These are phyloP conservation scores for Cladosporium colombiae DNA, from an alignment of 2,329 filamentous ascomycete genomes.

Conservation along the genomic window DNA sequence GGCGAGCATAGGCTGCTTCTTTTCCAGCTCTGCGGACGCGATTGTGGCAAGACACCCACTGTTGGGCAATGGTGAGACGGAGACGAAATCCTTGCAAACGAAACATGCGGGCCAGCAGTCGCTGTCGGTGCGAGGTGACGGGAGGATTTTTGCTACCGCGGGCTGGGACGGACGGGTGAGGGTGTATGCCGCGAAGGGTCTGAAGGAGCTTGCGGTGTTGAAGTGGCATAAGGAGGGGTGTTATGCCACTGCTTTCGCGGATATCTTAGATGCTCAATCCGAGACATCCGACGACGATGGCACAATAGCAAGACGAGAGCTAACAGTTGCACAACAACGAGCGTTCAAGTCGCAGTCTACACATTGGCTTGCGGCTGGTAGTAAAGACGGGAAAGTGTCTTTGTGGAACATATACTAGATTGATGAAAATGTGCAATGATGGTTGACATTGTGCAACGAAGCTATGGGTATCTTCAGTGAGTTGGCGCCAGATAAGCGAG, in stretches of 20 bases:
- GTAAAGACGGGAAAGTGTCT: slow-evolving; percentile 93
- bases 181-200: slow-evolving; percentile 73
- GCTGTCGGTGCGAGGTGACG: slow-evolving; percentile 74
- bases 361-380: slow-evolving; percentile 88
- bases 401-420: slow-evolving; percentile 84
- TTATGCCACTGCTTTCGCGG: slow-evolving; percentile 75
- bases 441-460: slow-evolving; percentile 12
- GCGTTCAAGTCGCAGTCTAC: slow-evolving; percentile 62
- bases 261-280: slow-evolving; percentile 33
- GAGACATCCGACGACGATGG: not conserved
- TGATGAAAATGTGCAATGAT: not conserved
- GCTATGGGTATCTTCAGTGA: slow-evolving; percentile 21
- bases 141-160: slow-evolving; percentile 80
- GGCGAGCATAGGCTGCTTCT: slow-evolving; percentile 57
- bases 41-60: slow-evolving; percentile 75
- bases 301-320: not conserved
- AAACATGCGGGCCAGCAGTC: slow-evolving; percentile 90
- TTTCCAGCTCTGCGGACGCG: slow-evolving; percentile 82
- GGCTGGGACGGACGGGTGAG: slow-evolving; percentile 86
- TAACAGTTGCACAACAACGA: slow-evolving; percentile 39
- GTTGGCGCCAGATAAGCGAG: slow-evolving; percentile 24
- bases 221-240: slow-evolving; percentile 93
- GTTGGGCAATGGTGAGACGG: not conserved
- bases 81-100: slow-evolving; percentile 59
- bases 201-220: slow-evolving; percentile 86